These are phyloP conservation scores for Melastoma candidum DNA, from an alignment of 441 rosid genomes.

Conservation along the genomic window DNA sequence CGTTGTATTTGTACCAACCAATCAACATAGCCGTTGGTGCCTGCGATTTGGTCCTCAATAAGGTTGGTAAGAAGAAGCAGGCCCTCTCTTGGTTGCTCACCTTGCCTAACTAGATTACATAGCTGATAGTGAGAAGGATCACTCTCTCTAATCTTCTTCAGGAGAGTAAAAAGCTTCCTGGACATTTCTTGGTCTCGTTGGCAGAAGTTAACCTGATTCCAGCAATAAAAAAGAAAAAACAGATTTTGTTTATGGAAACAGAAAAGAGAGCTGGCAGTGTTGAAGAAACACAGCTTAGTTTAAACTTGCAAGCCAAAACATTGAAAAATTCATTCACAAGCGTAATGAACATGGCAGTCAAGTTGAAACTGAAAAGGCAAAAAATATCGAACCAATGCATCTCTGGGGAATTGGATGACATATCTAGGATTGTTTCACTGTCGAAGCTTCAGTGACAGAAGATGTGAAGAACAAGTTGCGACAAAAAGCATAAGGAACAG, in stretches of 20 bases:
- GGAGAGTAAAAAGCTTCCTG: conserved; percentile 51
- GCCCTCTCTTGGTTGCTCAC: conserved; percentile 98
- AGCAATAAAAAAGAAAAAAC: background rate
- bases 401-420: too few relatives aligned
- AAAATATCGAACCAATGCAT: too few relatives aligned
- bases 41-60: conserved; percentile 74
- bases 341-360: too few relatives aligned
- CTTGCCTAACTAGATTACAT: conserved; percentile 82
- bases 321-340: too few relatives aligned
- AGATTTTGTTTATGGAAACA: conserved; percentile 8
- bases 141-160: conserved; percentile 59
- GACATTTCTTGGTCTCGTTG: conserved; percentile 76
- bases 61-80: conserved; percentile 71
- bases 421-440: too few relatives aligned
- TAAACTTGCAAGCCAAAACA: too few relatives aligned
- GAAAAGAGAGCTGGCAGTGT: too few relatives aligned
- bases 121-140: conserved; percentile 70
- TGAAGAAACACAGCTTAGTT: too few relatives aligned
- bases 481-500: background rate
- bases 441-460: too few relatives aligned
- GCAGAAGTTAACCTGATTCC: conserved; percentile 52
- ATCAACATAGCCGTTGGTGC: conserved; percentile 65
- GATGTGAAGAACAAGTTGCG: too few relatives aligned
- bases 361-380: too few relatives aligned
- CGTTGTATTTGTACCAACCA: conserved; percentile 83